A percentile compares a stretch with the other conserved stretches of the same genome.
These are phyloP conservation scores for Podospora tetraspora DNA, from an alignment of 495 filamentous ascomycete species.

Conservation along the genomic window DNA sequence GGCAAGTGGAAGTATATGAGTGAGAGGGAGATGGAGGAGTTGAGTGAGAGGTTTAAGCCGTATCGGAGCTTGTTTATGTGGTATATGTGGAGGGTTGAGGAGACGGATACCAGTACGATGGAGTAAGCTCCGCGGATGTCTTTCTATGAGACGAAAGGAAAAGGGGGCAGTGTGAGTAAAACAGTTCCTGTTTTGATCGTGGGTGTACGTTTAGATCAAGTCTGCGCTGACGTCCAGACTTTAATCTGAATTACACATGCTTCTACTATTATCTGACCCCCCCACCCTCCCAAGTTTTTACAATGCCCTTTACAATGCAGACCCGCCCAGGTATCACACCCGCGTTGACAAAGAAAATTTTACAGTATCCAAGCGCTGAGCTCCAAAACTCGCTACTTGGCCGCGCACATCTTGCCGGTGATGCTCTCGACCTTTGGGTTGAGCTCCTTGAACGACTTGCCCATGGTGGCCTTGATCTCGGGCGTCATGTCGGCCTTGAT, in stretches of 20 bases:
- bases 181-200: background rate
- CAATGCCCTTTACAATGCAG: background rate
- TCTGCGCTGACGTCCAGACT: background rate
- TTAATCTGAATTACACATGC: background rate
- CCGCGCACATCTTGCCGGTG: background rate
- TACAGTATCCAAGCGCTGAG: background rate
- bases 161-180: background rate
- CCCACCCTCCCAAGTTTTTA: background rate
- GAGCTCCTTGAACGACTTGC: conserved; percentile 4
- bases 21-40: conserved; percentile 84
- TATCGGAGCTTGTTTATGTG: conserved; percentile 68
- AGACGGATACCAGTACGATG: conserved; percentile 66
- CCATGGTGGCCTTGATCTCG: conserved; percentile 11
- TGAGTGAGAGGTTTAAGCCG: conserved; percentile 73
- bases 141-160: background rate
- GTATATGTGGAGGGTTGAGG: conserved; percentile 87
- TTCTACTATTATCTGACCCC: background rate
- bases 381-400: background rate
- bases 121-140: conserved; percentile 27
- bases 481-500: conserved; percentile 9
- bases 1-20: conserved; percentile 98
- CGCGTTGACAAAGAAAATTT: background rate
- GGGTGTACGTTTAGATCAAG: background rate
- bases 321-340: background rate
- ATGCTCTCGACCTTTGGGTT: conserved; percentile 11